Base-by-base conservation (phyloP, 805 yeast species). In the Candida michaelii region DNA sequence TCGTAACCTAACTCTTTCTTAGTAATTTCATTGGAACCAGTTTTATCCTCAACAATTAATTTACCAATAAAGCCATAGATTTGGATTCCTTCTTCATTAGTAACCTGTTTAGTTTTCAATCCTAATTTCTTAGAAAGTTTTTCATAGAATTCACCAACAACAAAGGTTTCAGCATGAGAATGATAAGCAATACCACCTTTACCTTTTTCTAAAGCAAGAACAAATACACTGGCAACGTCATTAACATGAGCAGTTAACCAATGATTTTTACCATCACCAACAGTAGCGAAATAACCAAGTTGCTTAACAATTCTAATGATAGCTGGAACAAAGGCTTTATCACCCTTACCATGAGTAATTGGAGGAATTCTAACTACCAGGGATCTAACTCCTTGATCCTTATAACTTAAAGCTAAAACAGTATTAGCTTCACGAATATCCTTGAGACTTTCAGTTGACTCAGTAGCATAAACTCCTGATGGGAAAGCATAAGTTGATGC, bases 281-380 rank as follows among this genome's bases (percentile, higher is more conserved):
- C 48, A 50, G 63, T 71, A 4, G 59, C 47, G 8, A 67, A 60
- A 21, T 54, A 53, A 1, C 66, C 65, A 5, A 47, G 31, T 40
- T 62, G 50, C 40, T 65, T 52, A 14, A 73, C 58, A 36, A 63
- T 47, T 2, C 58, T 58, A 6, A 49, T 39, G 5, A 57, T 36
- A 6, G 27, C 11, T 3, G 59, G 50, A 17, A 61, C 25, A 25
- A 65, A 65, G 1, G 50, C 63, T 4, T 44, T 37, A 36, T 63
- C 68, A 1, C 52, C 57, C n/a, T 42, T 51, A 14, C 60, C 74
- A 47, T 67, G 73, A 27, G 63, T 68, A 10, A 60, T 48, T 19
- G 69, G 65, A 11, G 66, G 48, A 17, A 67, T 47, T 44, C 69
- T 55, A 1, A 68, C 43, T 12, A 42, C 23, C 17, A 43, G 36